Evolutionary conservation across 345 rosid genomes (phyloP), one percentile per base, ranked within the genome.

Genomic region (Gossypium longicalyx): DNA sequence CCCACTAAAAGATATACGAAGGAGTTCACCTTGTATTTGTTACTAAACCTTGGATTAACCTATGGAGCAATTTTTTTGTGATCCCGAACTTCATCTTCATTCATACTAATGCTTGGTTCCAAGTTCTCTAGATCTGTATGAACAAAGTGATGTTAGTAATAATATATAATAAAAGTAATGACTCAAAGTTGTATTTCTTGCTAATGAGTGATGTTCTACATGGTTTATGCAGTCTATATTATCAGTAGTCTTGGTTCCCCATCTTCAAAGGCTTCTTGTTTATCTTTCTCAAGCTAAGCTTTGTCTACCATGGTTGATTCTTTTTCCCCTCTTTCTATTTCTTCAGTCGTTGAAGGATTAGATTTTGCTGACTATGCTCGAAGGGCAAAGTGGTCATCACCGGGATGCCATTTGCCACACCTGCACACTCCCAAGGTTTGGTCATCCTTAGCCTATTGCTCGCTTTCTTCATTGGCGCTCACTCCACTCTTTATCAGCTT

Each of bases 321-420:
- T 61, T 72, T 16, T 56, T 20, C 0, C 3, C 3, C 27, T 15
- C 56, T 19, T 58, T 72, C 34, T 25, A 12, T 76, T 78, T 81
- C 79, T 62, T 81, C 88, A 95, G 99, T 95, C 66, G 93, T 98
- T 74, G 99, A 95, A 89, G 99, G 99, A 74, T 81, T 95, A 78
- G 99, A 95, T 89, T 95, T 95, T 84, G 91, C 98, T 75, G 99
- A 95, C 77, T 88, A 84, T 75, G 94, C 99, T 79, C 98, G 98
- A 79, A 88, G 99, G 89, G 97, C 99, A 72, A n/a, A n/a, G 99
- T 95, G 41, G 82, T 92, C 67, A 75, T 94, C 81, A 92, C 93
- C 29, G 99, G 99, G 76, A 81, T 95, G 82, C 99, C 99, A 57
- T 95, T 89, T 82, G 89, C 99, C 76, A 79, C 87, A 62, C 79